phyloP scores from a whole-genome alignment of 108 stramenopile species.

The Mediolabrus comicus region DNA sequence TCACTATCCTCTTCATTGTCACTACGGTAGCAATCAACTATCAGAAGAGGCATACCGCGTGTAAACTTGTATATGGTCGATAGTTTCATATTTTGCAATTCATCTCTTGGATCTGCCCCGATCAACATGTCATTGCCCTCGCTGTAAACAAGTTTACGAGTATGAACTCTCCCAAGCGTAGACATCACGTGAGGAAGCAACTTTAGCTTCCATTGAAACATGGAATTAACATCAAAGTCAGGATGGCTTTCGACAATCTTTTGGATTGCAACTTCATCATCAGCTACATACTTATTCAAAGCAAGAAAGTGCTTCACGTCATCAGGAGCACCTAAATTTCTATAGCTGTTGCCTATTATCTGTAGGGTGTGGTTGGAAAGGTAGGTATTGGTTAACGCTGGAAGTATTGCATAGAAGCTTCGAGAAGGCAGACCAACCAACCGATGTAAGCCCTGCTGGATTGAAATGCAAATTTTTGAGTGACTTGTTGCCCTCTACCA shows the following conservation, averaged over 20 bases:
- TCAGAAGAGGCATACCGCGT: not conserved
- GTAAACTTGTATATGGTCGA: not conserved
- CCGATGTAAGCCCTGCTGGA: not conserved
- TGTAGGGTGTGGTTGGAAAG: constrained; percentile 15
- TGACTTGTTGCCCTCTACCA: not conserved
- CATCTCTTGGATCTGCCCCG: not conserved
- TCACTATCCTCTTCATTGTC: not conserved
- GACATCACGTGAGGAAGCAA: not conserved
- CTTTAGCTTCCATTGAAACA: not conserved
- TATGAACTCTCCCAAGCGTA: not conserved
- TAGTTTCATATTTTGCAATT: not conserved
- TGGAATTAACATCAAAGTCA: not conserved
- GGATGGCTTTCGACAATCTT: not conserved
- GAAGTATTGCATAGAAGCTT: constrained; percentile 9
- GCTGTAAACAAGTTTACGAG: too few relatives aligned
- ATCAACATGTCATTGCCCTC: too few relatives aligned
- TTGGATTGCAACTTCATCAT: not conserved
- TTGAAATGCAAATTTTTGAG: not conserved
- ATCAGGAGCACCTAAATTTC: too few relatives aligned
- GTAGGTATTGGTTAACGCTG: constrained; percentile 13
- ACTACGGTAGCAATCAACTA: not conserved
- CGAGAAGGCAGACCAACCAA: constrained; percentile 6
- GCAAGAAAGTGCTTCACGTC: too few relatives aligned
- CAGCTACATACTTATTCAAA: not conserved
- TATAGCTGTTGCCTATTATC: not conserved